Conservation (phyloP, 1,139 yeast genomes). For the Spathaspora sp. region DNA sequence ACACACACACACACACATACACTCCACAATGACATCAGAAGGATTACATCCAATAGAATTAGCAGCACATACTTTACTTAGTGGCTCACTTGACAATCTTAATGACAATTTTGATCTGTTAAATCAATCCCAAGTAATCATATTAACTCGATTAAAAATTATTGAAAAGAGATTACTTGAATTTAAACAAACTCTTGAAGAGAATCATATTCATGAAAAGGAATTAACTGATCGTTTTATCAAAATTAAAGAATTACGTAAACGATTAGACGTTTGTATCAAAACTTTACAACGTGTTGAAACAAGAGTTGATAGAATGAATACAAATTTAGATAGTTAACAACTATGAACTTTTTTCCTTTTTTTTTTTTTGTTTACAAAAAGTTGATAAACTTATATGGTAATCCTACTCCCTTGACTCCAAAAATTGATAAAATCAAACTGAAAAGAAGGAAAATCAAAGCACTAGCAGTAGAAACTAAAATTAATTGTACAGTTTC, state of each 20-base stretch:
- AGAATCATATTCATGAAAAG: conserved; percentile 19
- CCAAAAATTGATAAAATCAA: conserved; percentile 55
- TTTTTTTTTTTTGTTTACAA: conserved; percentile 11
- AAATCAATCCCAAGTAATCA: conserved; percentile 56
- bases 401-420: conserved; percentile 62
- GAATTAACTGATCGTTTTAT: conserved; percentile 28
- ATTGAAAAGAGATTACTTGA: conserved; percentile 37
- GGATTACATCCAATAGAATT: conserved; percentile 53
- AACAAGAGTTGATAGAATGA: conserved; percentile 21
- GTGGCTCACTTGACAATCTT: conserved; percentile 51
- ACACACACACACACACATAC: not conserved
- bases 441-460: conserved; percentile 53
- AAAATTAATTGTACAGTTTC: conserved; percentile 45
- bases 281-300: conserved; percentile 37
- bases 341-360: conserved; percentile 3
- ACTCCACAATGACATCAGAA: conserved; percentile 2
- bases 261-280: conserved; percentile 30
- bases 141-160: conserved; percentile 47
- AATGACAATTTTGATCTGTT: conserved; percentile 52
- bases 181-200: conserved; percentile 21
- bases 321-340: conserved; percentile 6
- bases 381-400: conserved; percentile 44
- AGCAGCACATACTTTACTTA: conserved; percentile 54
- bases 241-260: conserved; percentile 33
- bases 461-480: conserved; percentile 35